These are phyloP conservation scores for Wickerhamiella brachini DNA, from an alignment of 805 yeast genomes.

Conservation along the genomic window DNA sequence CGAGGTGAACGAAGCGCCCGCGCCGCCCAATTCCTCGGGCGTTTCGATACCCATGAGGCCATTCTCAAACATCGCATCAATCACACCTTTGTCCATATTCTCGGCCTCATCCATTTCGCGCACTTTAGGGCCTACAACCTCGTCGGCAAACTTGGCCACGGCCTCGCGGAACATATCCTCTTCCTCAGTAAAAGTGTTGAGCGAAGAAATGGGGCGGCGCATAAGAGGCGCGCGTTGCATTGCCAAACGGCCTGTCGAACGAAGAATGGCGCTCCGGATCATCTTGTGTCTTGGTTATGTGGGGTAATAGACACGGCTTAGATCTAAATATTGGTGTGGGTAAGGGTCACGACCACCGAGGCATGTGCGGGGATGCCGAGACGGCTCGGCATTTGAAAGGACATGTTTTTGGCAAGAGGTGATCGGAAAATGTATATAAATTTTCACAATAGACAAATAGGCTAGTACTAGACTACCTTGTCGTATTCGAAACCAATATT, in stretches of 20 bases:
- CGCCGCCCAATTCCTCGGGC: conserved; percentile 34
- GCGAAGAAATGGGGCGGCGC: conserved; percentile 11
- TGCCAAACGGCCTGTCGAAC: background rate
- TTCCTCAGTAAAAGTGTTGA: conserved; percentile 28
- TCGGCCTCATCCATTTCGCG: conserved; percentile 25
- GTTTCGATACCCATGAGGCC: conserved; percentile 35
- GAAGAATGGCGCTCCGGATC: background rate
- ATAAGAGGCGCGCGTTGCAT: background rate
- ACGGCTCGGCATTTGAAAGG: background rate
- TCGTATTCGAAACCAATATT: background rate
- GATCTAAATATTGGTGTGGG: background rate
- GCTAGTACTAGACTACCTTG: no score
- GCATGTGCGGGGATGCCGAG: background rate
- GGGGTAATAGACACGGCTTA: background rate
- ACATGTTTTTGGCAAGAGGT: background rate
- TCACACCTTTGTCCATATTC: conserved; percentile 15
- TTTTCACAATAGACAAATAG: no score
- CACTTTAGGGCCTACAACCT: conserved; percentile 28
- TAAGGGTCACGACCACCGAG: background rate
- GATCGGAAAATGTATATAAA: no score
- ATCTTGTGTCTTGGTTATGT: background rate
- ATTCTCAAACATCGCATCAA: conserved; percentile 22
- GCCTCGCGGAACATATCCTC: conserved; percentile 30
- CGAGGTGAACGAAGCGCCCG: conserved; percentile 32
- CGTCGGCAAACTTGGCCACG: conserved; percentile 28